Evolutionary conservation across 129 eudicot species (phyloP), one percentile per base, ranked within the genome.

Genomic region (Helianthus tuberosus): DNA sequence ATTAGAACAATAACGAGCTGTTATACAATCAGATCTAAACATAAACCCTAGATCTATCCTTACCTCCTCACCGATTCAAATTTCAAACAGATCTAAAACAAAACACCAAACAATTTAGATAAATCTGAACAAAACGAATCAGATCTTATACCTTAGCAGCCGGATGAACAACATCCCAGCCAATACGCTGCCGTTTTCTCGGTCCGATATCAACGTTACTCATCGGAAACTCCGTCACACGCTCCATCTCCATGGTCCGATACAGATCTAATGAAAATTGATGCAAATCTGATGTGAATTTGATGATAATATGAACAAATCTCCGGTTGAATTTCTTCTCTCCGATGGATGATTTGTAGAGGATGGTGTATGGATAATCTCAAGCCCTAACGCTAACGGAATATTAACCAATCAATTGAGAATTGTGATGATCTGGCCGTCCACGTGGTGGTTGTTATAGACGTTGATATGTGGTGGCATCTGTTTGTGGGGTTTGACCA

Each of bases 171-270:
- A 25, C 64, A 6, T 75, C 79, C 79, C 79, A 75, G 64, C 79
- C 79, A 12, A 75, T 8, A 15, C 79, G 72, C 65, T 75, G 79
- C 52, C 79, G 50, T 65, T 75, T 75, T 61, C 72, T 51, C 25
- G 79, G 79, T 0, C 79, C 72, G 72, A 75, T 70, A 52, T 75
- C 72, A 7, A 75, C 54, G 9, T 48, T 52, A 64, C n/a, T 46
- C 43, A 75, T 64, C 72, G 72, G 79, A 38, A 75, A 75, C 79
- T 64, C 79, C 8, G 79, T 65, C 13, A 75, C 72, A 3, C 79
- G 72, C 53, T 75, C 79, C 79, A 65, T 75, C 72, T 75, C 79
- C 79, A 75, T 75, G 62, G 62, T 49, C 70, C 2, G 48, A 29
- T 41, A 1, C 5, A 5, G 62, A 74, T 49, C 70, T 4, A 35